These are phyloP conservation scores for Fonsecaea multimorphosa DNA, from an alignment of 2,329 filamentous ascomycete genomes.

Conservation along the genomic window DNA sequence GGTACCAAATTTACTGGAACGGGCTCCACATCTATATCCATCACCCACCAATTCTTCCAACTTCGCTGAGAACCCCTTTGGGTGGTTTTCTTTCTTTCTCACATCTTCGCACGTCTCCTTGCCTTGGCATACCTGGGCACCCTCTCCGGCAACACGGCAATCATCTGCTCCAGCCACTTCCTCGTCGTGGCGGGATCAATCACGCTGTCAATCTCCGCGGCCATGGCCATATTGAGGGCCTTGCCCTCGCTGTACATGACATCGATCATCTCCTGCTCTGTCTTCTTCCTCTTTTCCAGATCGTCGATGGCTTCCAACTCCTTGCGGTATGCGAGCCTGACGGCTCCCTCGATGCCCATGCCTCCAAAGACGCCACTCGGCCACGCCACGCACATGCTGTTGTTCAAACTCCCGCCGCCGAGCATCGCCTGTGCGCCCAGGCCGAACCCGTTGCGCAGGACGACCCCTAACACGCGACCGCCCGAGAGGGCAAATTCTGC, in stretches of 20 bases:
- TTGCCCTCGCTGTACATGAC: slow-evolving; percentile 33
- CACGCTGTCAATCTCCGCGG: slow-evolving; percentile 31
- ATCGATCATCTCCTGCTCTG: slow-evolving; percentile 35
- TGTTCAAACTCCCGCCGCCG: slow-evolving; percentile 33
- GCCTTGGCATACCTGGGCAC: slow-evolving; percentile 32
- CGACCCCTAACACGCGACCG: slow-evolving; percentile 30
- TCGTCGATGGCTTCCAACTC: slow-evolving; percentile 31
- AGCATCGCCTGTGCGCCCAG: slow-evolving; percentile 36
- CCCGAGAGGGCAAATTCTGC: slow-evolving; percentile 31
- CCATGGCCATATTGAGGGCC: slow-evolving; percentile 32
- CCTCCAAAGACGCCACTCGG: slow-evolving; percentile 33
- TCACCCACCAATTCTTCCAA: slow-evolving; percentile 17
- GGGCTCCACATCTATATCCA: slow-evolving; percentile 11
- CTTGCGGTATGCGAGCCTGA: slow-evolving; percentile 32
- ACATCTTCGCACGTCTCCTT: slow-evolving; percentile 34
- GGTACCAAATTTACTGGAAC: slow-evolving; percentile 13
- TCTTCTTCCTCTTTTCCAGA: slow-evolving; percentile 30
- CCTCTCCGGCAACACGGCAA: slow-evolving; percentile 31
- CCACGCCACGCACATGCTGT: slow-evolving; percentile 35
- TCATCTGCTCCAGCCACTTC: slow-evolving; percentile 34
- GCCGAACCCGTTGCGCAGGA: slow-evolving; percentile 34
- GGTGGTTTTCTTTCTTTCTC: slow-evolving; percentile 20
- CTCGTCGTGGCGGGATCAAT: slow-evolving; percentile 35
- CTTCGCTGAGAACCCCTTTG: too few relatives aligned
- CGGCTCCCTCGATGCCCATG: slow-evolving; percentile 34